Evolutionary conservation across 2,329 filamentous ascomycete genomes (phyloP), one percentile per base, ranked within the genome.

Genomic region (Paecilomyces sp.): DNA sequence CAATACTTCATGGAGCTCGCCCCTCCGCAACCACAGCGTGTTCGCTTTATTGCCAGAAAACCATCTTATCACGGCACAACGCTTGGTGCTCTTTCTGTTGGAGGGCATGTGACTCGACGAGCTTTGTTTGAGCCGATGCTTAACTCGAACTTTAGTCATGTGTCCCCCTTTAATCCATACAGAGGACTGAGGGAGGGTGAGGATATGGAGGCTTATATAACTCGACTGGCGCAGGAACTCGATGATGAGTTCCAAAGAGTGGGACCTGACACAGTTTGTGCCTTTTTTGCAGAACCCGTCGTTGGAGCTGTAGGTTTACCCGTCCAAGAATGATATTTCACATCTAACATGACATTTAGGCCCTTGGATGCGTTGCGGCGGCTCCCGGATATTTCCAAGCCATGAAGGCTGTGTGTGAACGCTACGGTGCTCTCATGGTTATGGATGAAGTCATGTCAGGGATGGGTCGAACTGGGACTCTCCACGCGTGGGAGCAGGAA

Each of bases 391-490:
- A 92, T 64, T 83, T 91, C 51, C 74, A 78, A 58, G 87, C 85
- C 0, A 83, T 92, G 68, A 80, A 81, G 62, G 76, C 77, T 2
- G 77, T 92, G 0, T 92, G 89, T 71, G 81, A 87, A 57, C 83
- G 82, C 59, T 80, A 92, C 66, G 88, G 86, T 0, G 83, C 86
- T 0, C 79, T 92, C 0, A 76, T 92, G 8, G 86, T 92, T 57
- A 73, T 92, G 0, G 90, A 92, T 67, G 89, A 92, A 69, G 80
- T 90, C 58, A 89, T 90, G 84, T 83, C 78, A 59, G 83, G 83
- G 7, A 79, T 81, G 72, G 83, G 83, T 5, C 76, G 82, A 5
- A 77, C 75, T 77, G 83, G 82, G 1, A 80, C 79, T 0, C 69
- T 83, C 3, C 82, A 85, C 62, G 83, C 82, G 1, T 85, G 81